A percentile compares a stretch with the other conserved stretches of the same genome.
These are phyloP conservation scores for Lantana camara DNA, from an alignment of 257 asterid species.

Conservation along the genomic window DNA sequence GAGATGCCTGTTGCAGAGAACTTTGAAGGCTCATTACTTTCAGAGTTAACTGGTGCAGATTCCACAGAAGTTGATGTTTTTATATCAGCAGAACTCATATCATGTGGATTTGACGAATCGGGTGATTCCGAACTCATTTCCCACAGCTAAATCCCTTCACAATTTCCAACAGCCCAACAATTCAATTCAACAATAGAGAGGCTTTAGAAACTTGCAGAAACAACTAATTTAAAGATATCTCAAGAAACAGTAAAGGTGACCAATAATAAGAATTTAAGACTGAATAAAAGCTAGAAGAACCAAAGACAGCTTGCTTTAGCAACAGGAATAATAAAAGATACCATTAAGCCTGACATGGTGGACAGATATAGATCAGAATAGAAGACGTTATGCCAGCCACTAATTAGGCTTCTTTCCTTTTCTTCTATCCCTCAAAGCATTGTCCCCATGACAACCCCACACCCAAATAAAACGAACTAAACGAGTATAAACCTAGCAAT, in stretches of 20 bases:
- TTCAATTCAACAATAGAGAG: conserved; percentile 12
- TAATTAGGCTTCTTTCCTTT: conserved; percentile 16
- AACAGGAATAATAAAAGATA: neutral
- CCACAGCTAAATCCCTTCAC: conserved; percentile 25
- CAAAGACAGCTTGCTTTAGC: conserved; percentile 3
- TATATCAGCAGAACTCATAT: conserved; percentile 37
- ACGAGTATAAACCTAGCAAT: conserved; percentile 5
- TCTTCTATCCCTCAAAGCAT: conserved; percentile 11
- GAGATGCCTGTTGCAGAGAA: conserved; percentile 82
- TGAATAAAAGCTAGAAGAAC: neutral
- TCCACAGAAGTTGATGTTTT: conserved; percentile 42
- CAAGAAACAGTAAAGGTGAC: conserved; percentile 18
- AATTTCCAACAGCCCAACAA: conserved; percentile 12
- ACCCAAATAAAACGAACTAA: conserved; percentile 12
- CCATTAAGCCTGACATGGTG: neutral
- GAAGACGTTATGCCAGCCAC: neutral
- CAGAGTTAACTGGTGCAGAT: conserved; percentile 45
- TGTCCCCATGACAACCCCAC: neutral
- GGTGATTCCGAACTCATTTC: conserved; percentile 62
- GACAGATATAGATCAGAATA: conserved; percentile 11
- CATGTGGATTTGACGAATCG: conserved; percentile 44
- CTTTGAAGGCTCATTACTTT: conserved; percentile 55
- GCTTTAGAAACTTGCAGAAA: conserved; percentile 23
- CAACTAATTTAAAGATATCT: conserved; percentile 10
- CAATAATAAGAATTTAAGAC: conserved; percentile 2